phyloP scores from a whole-genome alignment of 352 stramenopile genomes.

The Phytopythium ostracodes region DNA sequence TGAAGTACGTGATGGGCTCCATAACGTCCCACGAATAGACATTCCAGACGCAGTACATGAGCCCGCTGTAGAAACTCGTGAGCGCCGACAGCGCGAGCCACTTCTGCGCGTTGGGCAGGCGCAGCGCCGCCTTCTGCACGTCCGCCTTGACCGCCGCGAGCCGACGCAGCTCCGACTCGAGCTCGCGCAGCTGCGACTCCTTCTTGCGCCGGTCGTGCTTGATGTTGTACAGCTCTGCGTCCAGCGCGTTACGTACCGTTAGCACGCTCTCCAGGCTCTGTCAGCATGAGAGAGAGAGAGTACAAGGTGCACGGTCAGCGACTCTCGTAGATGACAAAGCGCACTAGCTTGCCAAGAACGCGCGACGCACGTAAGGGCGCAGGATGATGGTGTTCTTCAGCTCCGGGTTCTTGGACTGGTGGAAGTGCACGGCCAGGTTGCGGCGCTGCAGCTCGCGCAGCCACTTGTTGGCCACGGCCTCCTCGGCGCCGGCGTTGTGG shows the following conservation, averaged over 20 bases:
- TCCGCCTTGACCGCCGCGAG: slow-evolving; percentile 41
- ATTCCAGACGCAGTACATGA: slow-evolving; percentile 84
- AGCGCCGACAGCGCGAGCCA: slow-evolving; percentile 60
- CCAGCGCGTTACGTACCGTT: slow-evolving; percentile 64
- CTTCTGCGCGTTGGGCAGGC: slow-evolving; percentile 68
- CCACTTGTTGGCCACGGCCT: slow-evolving; percentile 73
- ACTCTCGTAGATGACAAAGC: background rate
- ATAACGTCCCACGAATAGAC: slow-evolving; percentile 90
- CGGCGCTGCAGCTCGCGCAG: slow-evolving; percentile 68
- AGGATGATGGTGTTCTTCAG: slow-evolving; percentile 68
- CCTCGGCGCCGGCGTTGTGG: slow-evolving; percentile 58
- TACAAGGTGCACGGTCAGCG: background rate
- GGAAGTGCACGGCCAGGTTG: slow-evolving; percentile 73
- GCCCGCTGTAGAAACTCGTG: slow-evolving; percentile 58
- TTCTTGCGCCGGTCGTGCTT: slow-evolving; percentile 60
- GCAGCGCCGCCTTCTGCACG: slow-evolving; percentile 33
- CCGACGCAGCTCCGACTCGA: slow-evolving; percentile 47
- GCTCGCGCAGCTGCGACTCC: slow-evolving; percentile 40
- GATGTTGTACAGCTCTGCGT: slow-evolving; percentile 72
- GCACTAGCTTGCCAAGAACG: too few species aligned
- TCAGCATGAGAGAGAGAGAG: too few species aligned
- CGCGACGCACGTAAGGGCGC: slow-evolving; percentile 42
- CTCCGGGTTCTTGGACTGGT: slow-evolving; percentile 58
- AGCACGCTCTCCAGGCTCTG: slow-evolving; percentile 69
- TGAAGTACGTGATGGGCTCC: slow-evolving; percentile 89